Base-by-base conservation (phyloP, 2,329 filamentous ascomycete species). In the Rhytidhysteron rufulum region DNA sequence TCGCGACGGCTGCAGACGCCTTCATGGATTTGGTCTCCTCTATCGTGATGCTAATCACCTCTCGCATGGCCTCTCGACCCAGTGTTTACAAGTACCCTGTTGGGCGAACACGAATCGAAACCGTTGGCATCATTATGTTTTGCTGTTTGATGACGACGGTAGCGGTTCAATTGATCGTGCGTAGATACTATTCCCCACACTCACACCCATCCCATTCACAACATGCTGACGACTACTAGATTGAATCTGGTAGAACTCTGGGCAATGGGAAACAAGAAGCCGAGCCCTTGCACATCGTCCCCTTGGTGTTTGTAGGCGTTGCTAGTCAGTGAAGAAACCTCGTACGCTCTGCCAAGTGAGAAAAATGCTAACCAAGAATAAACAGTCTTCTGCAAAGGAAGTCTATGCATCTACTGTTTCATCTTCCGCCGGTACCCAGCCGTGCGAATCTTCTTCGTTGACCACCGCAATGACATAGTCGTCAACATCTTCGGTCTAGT, bases 1-100 rank as follows among this genome's bases (percentile, higher is more conserved):
- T 83, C 45, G 79, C 79, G 13, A 83, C 79, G n/a, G 75, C 80
- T 19, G 79, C 80, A 32, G 80, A 83, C 64, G 79, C 79, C 4
- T 80, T 81, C 58, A 78, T 83, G 74, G 79, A 83, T 53, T 72
- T 83, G 27, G 75, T 83, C 9, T 82, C 78, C 22, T 83, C 80
- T 1, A 70, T 75, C 31, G 78, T 83, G 35, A 81, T 83, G 71
- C 71, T 81, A 44, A 63, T 77, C 43, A 83, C 79, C 0, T 79
- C 78, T 4, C 72, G 71, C 19, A 60, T 83, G 62, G 79, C 80
- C n/a, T 70, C 70, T 17, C 69, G 75, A 40, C 76, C 79, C 30
- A 81, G 78, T 53, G 65, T 80, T 5, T 78, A 80, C 62, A 80
- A 79, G 55, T 83, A 79, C 49, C 79, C 79, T 15, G 79, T 83